Conservation (phyloP, 495 filamentous ascomycete genomes). For the Neurospora sp. region DNA sequence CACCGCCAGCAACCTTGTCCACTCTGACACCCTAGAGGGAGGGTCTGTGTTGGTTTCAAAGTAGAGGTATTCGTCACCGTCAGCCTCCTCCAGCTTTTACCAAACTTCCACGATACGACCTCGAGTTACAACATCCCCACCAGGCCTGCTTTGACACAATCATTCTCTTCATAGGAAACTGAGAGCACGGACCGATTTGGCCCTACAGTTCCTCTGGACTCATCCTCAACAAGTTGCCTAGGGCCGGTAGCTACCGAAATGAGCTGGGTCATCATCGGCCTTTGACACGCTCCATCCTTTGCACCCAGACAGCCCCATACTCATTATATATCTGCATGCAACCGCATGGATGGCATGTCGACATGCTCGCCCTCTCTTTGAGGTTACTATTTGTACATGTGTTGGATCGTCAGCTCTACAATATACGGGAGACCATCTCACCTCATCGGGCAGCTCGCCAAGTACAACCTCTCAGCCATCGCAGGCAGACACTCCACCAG, state of each 20-base stretch:
- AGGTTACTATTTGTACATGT: not conserved
- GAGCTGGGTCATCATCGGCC: not conserved
- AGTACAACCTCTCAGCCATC: not conserved
- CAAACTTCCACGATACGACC: not conserved
- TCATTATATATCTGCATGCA: not conserved
- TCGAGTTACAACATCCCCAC: not conserved
- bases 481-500: not conserved
- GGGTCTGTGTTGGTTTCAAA: not conserved
- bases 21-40: not conserved
- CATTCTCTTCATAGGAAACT: not conserved
- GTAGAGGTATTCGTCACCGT: not conserved
- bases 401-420: not conserved
- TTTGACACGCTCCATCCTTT: not conserved
- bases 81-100: not conserved
- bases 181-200: not conserved
- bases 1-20: not conserved
- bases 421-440: not conserved
- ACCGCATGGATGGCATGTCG: not conserved
- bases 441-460: not conserved
- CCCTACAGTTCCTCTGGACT: not conserved
- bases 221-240: not conserved
- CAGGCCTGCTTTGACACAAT: too few relatives aligned
- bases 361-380: not conserved
- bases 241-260: not conserved
- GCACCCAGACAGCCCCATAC: not conserved